Percentiles rank a stretch among this genome's conserved stretches.
These are phyloP conservation scores for Xerocomus nothofagi DNA, from an alignment of 1,284 basidiomycete genomes.

Conservation along the genomic window DNA sequence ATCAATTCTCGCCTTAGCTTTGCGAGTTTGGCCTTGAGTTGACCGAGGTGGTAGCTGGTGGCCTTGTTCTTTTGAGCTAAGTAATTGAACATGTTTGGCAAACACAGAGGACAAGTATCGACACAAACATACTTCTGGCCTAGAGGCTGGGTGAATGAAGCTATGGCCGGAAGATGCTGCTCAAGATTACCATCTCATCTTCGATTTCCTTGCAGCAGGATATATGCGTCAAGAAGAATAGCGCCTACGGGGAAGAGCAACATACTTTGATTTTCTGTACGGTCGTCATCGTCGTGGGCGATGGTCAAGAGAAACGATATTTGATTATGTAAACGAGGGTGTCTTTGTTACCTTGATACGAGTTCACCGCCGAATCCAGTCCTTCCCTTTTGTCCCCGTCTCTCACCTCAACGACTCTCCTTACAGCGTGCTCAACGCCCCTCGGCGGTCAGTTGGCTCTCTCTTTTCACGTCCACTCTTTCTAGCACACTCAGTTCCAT, in stretches of 20 bases:
- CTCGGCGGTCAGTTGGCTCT: conserved; percentile 6
- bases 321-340: conserved; percentile 22
- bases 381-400: conserved; percentile 7
- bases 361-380: neutral
- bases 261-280: conserved; percentile 86
- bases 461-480: conserved; percentile 38
- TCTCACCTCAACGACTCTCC: neutral
- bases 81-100: conserved; percentile 16
- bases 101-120: conserved; percentile 3
- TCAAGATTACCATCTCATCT: conserved; percentile 84
- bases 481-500: conserved; percentile 24
- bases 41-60: conserved; percentile 92
- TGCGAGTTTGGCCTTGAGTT: conserved; percentile 97
- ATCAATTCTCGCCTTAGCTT: conserved; percentile 96
- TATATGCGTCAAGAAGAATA: conserved; percentile 15
- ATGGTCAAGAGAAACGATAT: neutral
- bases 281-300: conserved; percentile 66
- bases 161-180: conserved; percentile 12
- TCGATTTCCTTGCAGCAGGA: conserved; percentile 72
- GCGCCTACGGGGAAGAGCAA: conserved; percentile 18
- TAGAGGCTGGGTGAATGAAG: conserved; percentile 30
- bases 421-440: conserved; percentile 1
- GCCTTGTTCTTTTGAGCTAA: conserved; percentile 97
- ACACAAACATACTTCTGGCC: conserved; percentile 54
- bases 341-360: conserved; percentile 13